These are phyloP conservation scores for Spatholobus suberectus DNA, from an alignment of 306 rosid species.

Conservation along the genomic window DNA sequence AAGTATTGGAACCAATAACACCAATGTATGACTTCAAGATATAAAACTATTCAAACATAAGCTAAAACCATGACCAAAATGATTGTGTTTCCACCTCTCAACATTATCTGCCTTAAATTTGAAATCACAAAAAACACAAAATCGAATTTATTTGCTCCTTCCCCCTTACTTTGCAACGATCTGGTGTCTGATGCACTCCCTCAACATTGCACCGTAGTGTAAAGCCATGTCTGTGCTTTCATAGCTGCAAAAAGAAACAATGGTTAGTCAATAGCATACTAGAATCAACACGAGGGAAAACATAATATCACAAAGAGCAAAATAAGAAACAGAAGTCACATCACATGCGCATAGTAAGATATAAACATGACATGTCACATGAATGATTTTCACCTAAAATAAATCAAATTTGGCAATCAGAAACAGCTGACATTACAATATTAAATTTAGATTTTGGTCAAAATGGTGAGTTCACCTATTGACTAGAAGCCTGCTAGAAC, in stretches of 20 bases:
- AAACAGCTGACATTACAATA: neutral
- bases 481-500: neutral
- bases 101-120: neutral
- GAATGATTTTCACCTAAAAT: neutral
- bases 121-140: slow-evolving; percentile 10
- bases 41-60: slow-evolving; percentile 9
- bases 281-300: neutral
- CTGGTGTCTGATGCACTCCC: slow-evolving; percentile 98
- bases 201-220: slow-evolving; percentile 91
- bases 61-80: neutral
- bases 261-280: neutral
- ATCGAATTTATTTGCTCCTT: neutral
- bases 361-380: neutral
- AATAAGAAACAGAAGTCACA: neutral
- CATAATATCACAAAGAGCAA: neutral
- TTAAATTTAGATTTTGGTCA: neutral
- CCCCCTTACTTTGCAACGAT: slow-evolving; percentile 81
- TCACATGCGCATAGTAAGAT: neutral
- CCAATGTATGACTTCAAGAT: neutral
- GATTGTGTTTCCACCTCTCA: slow-evolving; percentile 4
- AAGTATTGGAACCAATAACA: neutral
- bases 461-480: neutral
- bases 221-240: slow-evolving; percentile 83
- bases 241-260: slow-evolving; percentile 56
- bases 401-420: slow-evolving; percentile 1